Evolutionary conservation across 2,329 filamentous ascomycete species (phyloP), one percentile per base, ranked within the genome.

Genomic region (Phyllosticta capitalensis): DNA sequence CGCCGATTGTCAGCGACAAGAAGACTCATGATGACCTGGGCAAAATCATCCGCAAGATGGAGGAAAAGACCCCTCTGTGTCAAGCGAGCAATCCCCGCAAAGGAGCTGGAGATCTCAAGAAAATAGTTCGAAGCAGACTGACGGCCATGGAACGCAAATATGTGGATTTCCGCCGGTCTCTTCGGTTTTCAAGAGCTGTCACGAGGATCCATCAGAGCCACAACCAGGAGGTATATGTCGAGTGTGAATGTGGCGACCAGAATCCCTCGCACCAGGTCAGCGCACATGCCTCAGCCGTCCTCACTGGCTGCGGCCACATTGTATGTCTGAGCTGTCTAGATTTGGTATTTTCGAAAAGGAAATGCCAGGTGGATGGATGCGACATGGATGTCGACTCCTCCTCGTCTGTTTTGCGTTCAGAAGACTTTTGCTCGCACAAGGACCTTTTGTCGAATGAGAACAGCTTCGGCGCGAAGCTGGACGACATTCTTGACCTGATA

Each of bases 381-480:
- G 65, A 67, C 66, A 71, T 33, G 61, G 64, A 6, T 72, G 73
- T 61, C 72, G 79, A n/a, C n/a, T n/a, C 2, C n/a, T n/a, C 2
- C n/a, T 45, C 38, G 38, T 17, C 12, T 60, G 66, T 79, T 30
- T 69, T 81, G 38, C 71, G 69, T 28, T 70, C 69, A 1, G 62
- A 64, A 12, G 71, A 71, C 24, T 67, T 80, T 10, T 69, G 69
- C 1, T 57, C 66, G n/a, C 65, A 70, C 6, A 62, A 67, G 21
- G 64, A 60, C 20, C 55, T 30, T 5, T 14, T 5, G 56, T 4
- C 24, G 51, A 22, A 2, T 55, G 24, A 24, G 52, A 58, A 4
- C 66, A 56, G 50, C 33, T 58, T 56, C 21, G 79, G 80, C 17
- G 74, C 72, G 38, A 84, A 83, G 64, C 61, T 83, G 1, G 71